These are phyloP conservation scores for Orychophragmus violaceus DNA, from an alignment of 345 rosid genomes.

Conservation along the genomic window DNA sequence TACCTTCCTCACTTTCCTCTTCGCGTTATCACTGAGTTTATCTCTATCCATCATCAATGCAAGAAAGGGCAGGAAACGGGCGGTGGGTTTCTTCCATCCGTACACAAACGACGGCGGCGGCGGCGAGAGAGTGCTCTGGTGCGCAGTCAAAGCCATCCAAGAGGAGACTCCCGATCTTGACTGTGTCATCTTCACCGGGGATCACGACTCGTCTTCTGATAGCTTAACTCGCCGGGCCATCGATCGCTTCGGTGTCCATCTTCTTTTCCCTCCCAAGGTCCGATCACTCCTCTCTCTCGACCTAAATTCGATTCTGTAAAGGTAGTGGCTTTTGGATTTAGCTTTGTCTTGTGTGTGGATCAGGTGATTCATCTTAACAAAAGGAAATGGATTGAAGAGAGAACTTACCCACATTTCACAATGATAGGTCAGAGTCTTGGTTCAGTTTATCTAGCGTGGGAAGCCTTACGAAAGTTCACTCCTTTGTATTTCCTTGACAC, in stretches of 20 bases:
- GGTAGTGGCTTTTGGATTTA: background rate
- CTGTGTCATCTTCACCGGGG: conserved; percentile 72
- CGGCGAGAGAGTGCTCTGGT: conserved; percentile 96
- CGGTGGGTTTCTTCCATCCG: conserved; percentile 90
- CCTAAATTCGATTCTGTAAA: background rate
- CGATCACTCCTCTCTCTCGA: background rate
- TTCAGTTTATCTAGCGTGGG: conserved; percentile 81
- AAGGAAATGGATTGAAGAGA: conserved; percentile 85
- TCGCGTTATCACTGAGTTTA: conserved; percentile 37
- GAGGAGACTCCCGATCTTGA: conserved; percentile 63
- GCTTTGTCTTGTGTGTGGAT: background rate
- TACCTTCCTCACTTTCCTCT: conserved; percentile 32
- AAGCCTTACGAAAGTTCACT: conserved; percentile 73
- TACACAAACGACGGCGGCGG: conserved; percentile 97
- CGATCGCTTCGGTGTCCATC: conserved; percentile 79
- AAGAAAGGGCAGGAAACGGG: conserved; percentile 36
- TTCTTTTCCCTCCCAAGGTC: conserved; percentile 68
- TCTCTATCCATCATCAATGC: conserved; percentile 34
- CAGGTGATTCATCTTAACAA: conserved; percentile 72
- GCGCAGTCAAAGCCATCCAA: conserved; percentile 86
- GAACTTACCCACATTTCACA: conserved; percentile 77
- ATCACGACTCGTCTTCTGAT: conserved; percentile 59
- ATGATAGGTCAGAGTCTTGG: conserved; percentile 98
- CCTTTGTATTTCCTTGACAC: conserved; percentile 74
- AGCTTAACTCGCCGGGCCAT: conserved; percentile 56